Evolutionary conservation across 306 rosid species (phyloP), one percentile per base, ranked within the genome.

Genomic region (Malus orientalis): DNA sequence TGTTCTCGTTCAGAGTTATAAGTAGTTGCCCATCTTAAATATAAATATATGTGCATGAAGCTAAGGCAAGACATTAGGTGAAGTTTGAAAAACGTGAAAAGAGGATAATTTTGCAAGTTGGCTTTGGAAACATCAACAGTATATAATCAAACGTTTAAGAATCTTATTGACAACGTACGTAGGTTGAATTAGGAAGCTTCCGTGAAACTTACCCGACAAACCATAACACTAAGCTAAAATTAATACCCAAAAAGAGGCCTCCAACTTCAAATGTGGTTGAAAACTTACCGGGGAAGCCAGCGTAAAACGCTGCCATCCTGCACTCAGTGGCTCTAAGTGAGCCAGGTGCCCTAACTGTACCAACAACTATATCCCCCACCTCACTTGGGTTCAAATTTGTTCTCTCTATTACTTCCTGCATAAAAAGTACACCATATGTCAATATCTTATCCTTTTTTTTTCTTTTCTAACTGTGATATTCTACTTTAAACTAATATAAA

Each of bases 341-440:
- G 75, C 98, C 97, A 67, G 96, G 98, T 69, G 81, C 95, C 80
- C 90, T 66, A 62, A 95, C 98, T 19, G 96, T 95, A 66, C 97
- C 98, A 58, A 95, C 98, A 75, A 95, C 86, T 77, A 95, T 92
- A 74, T 94, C 98, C 60, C 96, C 97, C 45, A 92, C 91, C 82
- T 95, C 97, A 79, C 78, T 82, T 64, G 97, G 93, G 79, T 89
- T 36, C 78, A 95, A 81, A 71, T 88, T 86, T 83, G 98, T 92
- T 84, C 83, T 92, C 82, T 87, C 90, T 79, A 92, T 84, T 74
- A 94, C 86, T 49, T 87, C 97, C 96, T 94, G 58, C 70, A 85
- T 70, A 22, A 14, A 47, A 49, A 49, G 19, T 4, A 49, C 2
- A 49, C 3, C 54, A 49, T 49, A 49, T 0, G 54, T 49, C 19